phyloP scores from a whole-genome alignment of 192 early-diverging fungal genomes.

The Rhizophagus sp. region DNA sequence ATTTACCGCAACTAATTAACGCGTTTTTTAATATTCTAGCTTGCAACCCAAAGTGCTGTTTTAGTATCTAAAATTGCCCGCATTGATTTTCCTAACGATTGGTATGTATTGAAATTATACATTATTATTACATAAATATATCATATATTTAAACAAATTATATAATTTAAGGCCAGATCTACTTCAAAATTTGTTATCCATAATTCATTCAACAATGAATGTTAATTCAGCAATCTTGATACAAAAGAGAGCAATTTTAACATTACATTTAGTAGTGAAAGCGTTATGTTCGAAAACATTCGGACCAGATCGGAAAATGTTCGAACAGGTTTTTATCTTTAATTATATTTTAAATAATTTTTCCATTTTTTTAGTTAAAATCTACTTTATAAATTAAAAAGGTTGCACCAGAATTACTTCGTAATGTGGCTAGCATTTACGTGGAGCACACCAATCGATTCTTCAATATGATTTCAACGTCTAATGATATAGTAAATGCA shows the following conservation, averaged over 20 bases:
- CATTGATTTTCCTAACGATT: slow-evolving; percentile 84
- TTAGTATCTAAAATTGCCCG: slow-evolving; percentile 80
- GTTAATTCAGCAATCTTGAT: slow-evolving; percentile 43
- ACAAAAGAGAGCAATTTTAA: slow-evolving; percentile 73
- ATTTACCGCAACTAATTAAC: not conserved
- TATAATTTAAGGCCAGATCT: slow-evolving; percentile 56
- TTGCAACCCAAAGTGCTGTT: slow-evolving; percentile 77
- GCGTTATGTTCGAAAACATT: slow-evolving; percentile 70
- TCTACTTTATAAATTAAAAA: slow-evolving; percentile 36
- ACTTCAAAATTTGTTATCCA: slow-evolving; percentile 53
- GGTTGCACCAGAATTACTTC: slow-evolving; percentile 74
- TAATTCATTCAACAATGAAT: slow-evolving; percentile 53
- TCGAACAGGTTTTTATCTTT: slow-evolving; percentile 43
- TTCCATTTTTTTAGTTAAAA: slow-evolving; percentile 2
- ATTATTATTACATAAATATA: slow-evolving; percentile 24
- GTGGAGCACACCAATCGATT: slow-evolving; percentile 57
- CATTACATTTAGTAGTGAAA: slow-evolving; percentile 76
- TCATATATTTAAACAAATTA: slow-evolving; percentile 3
- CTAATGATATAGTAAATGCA: slow-evolving; percentile 21
- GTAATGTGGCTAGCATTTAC: slow-evolving; percentile 67
- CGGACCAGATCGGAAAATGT: slow-evolving; percentile 58
- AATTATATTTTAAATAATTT: slow-evolving; percentile 2
- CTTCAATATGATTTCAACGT: slow-evolving; percentile 41
- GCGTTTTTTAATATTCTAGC: slow-evolving; percentile 36
- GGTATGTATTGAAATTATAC: slow-evolving; percentile 53